Evolutionary conservation across 1,139 yeast species (phyloP).

Genomic region (Debaryomycetaceae sp.): DNA sequence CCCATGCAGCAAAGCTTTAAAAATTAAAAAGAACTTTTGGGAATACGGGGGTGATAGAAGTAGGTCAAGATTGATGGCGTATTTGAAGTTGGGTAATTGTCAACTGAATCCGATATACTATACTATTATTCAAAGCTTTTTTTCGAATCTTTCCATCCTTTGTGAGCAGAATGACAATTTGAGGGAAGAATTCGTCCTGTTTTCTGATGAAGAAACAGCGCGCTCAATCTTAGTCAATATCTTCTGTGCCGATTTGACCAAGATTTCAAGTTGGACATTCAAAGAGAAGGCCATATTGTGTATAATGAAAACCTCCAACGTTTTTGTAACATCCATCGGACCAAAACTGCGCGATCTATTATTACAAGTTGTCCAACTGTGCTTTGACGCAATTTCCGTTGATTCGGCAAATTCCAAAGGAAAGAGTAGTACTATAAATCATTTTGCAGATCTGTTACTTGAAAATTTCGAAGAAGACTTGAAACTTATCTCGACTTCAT

Average conservation of each 20-base stretch:
- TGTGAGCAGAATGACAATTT: background rate
- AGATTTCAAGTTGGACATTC: background rate
- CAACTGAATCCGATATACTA: slow-evolving; percentile 52
- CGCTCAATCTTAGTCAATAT: too few species aligned
- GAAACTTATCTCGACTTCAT: background rate
- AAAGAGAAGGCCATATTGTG: background rate
- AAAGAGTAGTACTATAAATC: background rate
- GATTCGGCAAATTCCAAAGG: background rate
- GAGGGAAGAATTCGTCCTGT: background rate
- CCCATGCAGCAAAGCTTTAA: slow-evolving; percentile 15
- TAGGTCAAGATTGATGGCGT: slow-evolving; percentile 36
- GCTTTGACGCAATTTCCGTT: background rate
- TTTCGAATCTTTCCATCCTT: slow-evolving; percentile 13
- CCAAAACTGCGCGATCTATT: background rate
- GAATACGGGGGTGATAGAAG: slow-evolving; percentile 43
- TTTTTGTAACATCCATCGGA: background rate
- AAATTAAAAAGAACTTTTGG: slow-evolving; percentile 50
- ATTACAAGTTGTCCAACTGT: background rate
- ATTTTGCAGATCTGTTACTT: background rate
- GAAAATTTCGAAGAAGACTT: background rate
- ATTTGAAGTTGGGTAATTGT: slow-evolving; percentile 51
- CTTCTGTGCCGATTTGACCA: background rate
- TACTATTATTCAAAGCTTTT: slow-evolving; percentile 19
- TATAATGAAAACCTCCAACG: background rate
- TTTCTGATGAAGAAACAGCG: background rate